Evolutionary conservation across 305 asterid species (phyloP).

Genomic region (Euphrasia arctica): DNA sequence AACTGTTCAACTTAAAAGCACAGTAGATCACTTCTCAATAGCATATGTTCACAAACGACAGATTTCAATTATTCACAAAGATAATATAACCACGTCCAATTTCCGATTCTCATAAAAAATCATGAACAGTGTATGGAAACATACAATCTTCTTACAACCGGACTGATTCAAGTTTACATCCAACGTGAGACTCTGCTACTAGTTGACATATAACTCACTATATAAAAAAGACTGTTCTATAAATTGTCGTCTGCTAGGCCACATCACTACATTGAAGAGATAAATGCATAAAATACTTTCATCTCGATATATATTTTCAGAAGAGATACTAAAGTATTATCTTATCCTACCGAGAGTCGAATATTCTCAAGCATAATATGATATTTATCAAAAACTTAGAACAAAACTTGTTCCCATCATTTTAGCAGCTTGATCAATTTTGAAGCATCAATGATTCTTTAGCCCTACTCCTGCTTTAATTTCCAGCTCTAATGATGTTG

Average conservation of each 20-base stretch:
- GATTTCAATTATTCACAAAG: too few relatives aligned
- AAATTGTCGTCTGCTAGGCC: background rate
- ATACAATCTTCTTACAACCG: too few relatives aligned
- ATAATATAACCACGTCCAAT: too few relatives aligned
- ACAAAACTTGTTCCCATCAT: constrained; percentile 23
- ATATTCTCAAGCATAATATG: too few relatives aligned
- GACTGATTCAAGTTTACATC: too few relatives aligned
- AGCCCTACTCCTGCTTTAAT: constrained; percentile 32
- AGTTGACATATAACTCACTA: background rate
- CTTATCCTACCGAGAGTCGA: background rate
- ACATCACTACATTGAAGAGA: background rate
- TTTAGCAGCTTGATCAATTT: constrained; percentile 45
- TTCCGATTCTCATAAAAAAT: too few relatives aligned
- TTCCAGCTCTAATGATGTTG: constrained; percentile 38
- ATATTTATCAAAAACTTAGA: background rate
- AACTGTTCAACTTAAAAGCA: too few relatives aligned
- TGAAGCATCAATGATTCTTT: constrained; percentile 40
- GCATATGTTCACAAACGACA: too few relatives aligned
- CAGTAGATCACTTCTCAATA: too few relatives aligned
- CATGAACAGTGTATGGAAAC: too few relatives aligned
- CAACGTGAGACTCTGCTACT: too few relatives aligned
- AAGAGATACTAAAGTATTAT: background rate
- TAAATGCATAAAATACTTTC: background rate
- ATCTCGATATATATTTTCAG: too few relatives aligned
- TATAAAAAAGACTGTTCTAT: background rate